Base-by-base conservation (phyloP, 2,329 filamentous ascomycete species). In the Aureobasidium uvarum region DNA sequence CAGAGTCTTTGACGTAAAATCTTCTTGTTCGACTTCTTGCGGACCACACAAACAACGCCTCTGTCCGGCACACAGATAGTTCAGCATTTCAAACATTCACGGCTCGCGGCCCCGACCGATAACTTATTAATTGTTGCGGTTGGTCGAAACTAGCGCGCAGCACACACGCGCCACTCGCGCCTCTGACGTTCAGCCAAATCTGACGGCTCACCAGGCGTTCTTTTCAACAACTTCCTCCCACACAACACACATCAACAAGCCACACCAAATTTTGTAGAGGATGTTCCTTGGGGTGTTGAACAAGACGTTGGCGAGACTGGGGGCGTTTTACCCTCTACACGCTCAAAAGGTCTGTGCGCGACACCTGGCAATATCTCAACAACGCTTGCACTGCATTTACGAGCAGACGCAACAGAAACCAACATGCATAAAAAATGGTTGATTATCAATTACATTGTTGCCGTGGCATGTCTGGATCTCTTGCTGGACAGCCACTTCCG, bases 161-260 rank as follows among this genome's bases (percentile, higher is more conserved):
- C 43, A 51, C 45, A 62, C 45, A 28, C 43, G 39, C 56, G 56
- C 56, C 56, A 62, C 45, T 41, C 58, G 23, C 58, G 58, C 58
- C 58, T 50, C 58, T 62, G 45, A 62, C 58, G 58, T 41, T 33
- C 58, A 60, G 45, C 45, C 28, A 41, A 51, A 62, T 50, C 58
- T 41, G 56, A 43, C 56, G 56, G 56, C 56, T 60, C 43, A 46
- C 43, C 43, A 25, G 48, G 48, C 48, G 58, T 51, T 62, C 45
- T 62, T 51, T 60, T 60, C 56, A 60, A 60, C 56, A 60, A 48
- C 56, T 60, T 48, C 43, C 23, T 10, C 20, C 58, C 20, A 62
- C 58, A 39, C 43, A 36, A 45, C 13, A 33, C 58, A 48, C 56
- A 60, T 20, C 13, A 50, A 23, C 13, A 31, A 43, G 31, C 56